Evolutionary conservation across 495 filamentous ascomycete species (phyloP), one percentile per base, ranked within the genome.

Genomic region (Xylaria intraflava): DNA sequence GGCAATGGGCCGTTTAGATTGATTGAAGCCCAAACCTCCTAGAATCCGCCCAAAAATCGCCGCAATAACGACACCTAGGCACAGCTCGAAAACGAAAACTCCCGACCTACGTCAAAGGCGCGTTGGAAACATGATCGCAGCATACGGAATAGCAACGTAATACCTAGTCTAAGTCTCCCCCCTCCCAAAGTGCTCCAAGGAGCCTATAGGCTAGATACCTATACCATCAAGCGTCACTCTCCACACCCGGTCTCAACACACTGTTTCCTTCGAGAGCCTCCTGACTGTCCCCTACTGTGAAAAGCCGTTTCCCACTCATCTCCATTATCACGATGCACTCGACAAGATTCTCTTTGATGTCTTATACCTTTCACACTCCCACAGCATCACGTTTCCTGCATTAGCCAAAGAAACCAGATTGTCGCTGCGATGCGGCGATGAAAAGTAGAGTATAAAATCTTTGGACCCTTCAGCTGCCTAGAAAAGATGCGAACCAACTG

Each of bases 161-260:
- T n/a, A n/a, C n/a, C n/a, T n/a, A n/a, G n/a, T n/a, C n/a, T n/a
- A n/a, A n/a, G n/a, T n/a, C n/a, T n/a, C n/a, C n/a, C n/a, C n/a
- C n/a, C n/a, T 51, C 36, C 33, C 33, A n/a, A 38, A 38, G 16
- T 8, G 10, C 2, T n/a, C 24, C 2, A 52, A 4, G 12, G 10
- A 22, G 39, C 23, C 10, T 53, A 53, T 19, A 35, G n/a, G n/a
- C n/a, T n/a, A n/a, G n/a, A n/a, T n/a, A n/a, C n/a, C n/a, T n/a
- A n/a, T n/a, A 26, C 9, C 45, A 40, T 27, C 50, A 45, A 45
- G 1, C 38, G n/a, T 53, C 40, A 12, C 16, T 53, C 12, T 53
- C 23, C 14, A 35, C 10, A 16, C 50, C 8, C 27, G 29, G 20
- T 45, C 40, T 19, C 38, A 23, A 26, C 2, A 24, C 17, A 53